Evolutionary conservation across 139 green algal genomes (phyloP), one percentile per base, ranked within the genome.

Genomic region (Asterochloris erici): DNA sequence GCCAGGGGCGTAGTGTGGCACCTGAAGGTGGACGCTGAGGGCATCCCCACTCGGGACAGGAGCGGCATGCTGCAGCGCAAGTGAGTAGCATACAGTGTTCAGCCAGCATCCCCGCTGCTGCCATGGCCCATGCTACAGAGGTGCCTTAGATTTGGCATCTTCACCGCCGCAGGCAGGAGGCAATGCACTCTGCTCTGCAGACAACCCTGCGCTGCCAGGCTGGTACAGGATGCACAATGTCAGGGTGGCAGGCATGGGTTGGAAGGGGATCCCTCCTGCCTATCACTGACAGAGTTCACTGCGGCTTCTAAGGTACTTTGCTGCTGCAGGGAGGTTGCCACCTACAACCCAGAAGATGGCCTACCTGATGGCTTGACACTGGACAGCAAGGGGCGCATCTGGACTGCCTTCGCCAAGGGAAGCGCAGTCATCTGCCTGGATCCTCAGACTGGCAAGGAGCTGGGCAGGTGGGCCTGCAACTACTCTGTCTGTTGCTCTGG

Each of bases 331-430:
- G 38, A 54, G 38, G 38, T 54, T 54, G 38, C 38, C 38, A 54
- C 38, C 38, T 54, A n/a, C 11, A 73, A 74, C n/a, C 12, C 29
- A 62, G 63, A 81, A 21, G 77, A 64, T 11, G 77, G 77, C 10
- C 61, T 73, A 17, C 77, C 63, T 73, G 77, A 81, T 28, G 77
- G 77, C 26, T 73, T 81, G 77, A 62, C 61, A n/a, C 27, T 81
- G 21, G 77, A 81, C 15, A 63, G 29, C n/a, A 26, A 81, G 63
- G 77, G 77, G n/a, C 77, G 63, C 14, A 81, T 81, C 16, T 81
- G 77, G 77, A 74, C 63, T 17, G 77, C 77, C 77, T 26, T 81
- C 13, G 68, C 61, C 27, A 64, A 64, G 19, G 77, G 77, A 15
- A 14, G 77, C 15, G 63, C 62, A 19, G 63, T 81, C 54, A 64